Conservation (phyloP, 1,284 basidiomycete genomes). For the Cryptococcus sp. region DNA sequence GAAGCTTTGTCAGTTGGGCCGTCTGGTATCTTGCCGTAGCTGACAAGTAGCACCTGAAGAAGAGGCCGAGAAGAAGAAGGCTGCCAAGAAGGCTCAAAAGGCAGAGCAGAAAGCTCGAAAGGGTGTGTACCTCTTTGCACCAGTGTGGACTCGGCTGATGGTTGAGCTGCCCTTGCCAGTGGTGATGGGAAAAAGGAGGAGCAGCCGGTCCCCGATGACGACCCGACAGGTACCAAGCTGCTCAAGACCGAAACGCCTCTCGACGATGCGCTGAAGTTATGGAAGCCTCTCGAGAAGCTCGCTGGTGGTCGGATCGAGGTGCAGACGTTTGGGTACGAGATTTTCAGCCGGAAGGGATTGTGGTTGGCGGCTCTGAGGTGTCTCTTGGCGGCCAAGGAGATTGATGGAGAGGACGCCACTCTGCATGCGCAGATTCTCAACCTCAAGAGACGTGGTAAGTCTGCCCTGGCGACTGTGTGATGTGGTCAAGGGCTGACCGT, state of each 20-base stretch:
- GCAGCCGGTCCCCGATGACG: conserved; percentile 60
- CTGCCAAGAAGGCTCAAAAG: conserved; percentile 81
- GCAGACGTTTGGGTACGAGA: conserved; percentile 73
- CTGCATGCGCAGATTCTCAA: conserved; percentile 67
- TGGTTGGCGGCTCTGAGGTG: conserved; percentile 72
- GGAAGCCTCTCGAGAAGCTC: conserved; percentile 61
- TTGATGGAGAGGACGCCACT: conserved; percentile 60
- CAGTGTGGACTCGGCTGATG: background rate
- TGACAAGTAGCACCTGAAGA: conserved; percentile 35
- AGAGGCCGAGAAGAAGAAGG: conserved; percentile 55
- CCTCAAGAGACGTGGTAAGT: conserved; percentile 56
- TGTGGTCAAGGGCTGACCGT: background rate
- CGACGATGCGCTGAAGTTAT: conserved; percentile 66
- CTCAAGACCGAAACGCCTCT: conserved; percentile 63
- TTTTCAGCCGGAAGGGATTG: conserved; percentile 76
- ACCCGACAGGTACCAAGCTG: conserved; percentile 72
- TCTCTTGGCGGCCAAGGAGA: conserved; percentile 55
- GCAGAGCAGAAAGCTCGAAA: conserved; percentile 82
- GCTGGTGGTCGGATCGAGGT: conserved; percentile 58
- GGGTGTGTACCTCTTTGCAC: conserved; percentile 41
- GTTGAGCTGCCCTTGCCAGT: conserved; percentile 44
- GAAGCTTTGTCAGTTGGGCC: conserved; percentile 25
- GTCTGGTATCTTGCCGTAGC: background rate
- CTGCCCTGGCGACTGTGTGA: background rate
- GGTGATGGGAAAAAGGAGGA: conserved; percentile 69